These are phyloP conservation scores for Vigna radiata DNA, from an alignment of 306 rosid genomes.

Conservation along the genomic window DNA sequence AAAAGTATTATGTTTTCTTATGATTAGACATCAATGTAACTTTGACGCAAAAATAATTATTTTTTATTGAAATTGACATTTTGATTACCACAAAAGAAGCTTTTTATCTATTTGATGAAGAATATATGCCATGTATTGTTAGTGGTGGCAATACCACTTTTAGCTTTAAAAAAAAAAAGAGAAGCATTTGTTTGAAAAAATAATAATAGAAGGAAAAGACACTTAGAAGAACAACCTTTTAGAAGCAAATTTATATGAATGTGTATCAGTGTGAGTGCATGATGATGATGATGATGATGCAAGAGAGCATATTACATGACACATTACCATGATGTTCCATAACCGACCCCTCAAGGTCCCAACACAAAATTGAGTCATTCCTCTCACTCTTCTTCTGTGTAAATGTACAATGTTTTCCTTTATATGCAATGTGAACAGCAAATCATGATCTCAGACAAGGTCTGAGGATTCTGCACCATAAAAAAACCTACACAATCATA, in stretches of 20 bases:
- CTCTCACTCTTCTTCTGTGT: not conserved
- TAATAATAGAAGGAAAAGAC: not conserved
- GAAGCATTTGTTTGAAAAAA: not conserved
- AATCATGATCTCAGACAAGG: slow-evolving; percentile 32
- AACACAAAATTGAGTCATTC: not conserved
- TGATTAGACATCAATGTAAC: too few species aligned
- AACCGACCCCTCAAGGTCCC: slow-evolving; percentile 1
- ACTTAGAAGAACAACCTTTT: not conserved
- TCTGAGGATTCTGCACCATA: slow-evolving; percentile 40
- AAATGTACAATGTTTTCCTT: slow-evolving; percentile 9
- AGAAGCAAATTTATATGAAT: not conserved
- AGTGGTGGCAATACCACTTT: slow-evolving; percentile 12
- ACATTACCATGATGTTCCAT: slow-evolving; percentile 38
- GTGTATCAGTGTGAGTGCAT: not conserved
- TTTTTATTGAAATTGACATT: slow-evolving; percentile 11
- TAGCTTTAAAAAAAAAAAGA: not conserved
- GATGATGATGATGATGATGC: slow-evolving; percentile 1
- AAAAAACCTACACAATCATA: not conserved
- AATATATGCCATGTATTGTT: slow-evolving; percentile 18
- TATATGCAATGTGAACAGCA: not conserved
- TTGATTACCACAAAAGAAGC: slow-evolving; percentile 5
- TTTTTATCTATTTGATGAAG: not conserved
- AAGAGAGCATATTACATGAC: not conserved
- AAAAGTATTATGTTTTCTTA: too few species aligned
- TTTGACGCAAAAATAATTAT: too few species aligned